Percentiles rank a stretch among this genome's conserved stretches.
Conservation (phyloP, 768 basidiomycete species). For the Mycena maculata region DNA sequence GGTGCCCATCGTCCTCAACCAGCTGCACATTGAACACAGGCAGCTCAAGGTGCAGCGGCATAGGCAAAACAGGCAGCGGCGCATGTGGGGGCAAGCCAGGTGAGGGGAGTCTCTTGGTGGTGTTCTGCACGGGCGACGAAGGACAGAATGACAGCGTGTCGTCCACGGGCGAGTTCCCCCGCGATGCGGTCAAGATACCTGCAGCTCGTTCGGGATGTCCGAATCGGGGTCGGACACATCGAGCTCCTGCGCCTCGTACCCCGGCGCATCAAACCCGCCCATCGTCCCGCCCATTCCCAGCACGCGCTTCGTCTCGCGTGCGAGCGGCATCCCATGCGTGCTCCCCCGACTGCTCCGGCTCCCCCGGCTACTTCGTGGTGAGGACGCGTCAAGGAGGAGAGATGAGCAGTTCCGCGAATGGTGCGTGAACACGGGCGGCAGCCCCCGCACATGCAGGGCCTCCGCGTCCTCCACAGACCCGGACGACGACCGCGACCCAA, state of each 20-base stretch:
- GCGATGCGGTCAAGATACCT: conserved; percentile 64
- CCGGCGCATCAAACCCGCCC: conserved; percentile 66
- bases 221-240: conserved; percentile 76
- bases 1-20: conserved; percentile 58
- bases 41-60: conserved; percentile 38
- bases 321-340: conserved; percentile 49
- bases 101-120: conserved; percentile 46
- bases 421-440: conserved; percentile 52
- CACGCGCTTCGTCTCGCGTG: conserved; percentile 63
- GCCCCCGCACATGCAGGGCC: conserved; percentile 3
- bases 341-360: conserved; percentile 15
- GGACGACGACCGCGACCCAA: conserved; percentile 48
- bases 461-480: conserved; percentile 26
- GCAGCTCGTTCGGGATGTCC: conserved; percentile 85
- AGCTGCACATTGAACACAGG: conserved; percentile 59
- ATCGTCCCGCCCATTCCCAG: conserved; percentile 76
- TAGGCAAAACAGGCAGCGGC: conserved; percentile 47
- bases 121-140: conserved; percentile 33
- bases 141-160: conserved; percentile 53
- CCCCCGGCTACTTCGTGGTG: conserved; percentile 37
- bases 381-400: conserved; percentile 35
- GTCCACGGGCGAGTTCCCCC: conserved; percentile 49
- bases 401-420: conserved; percentile 43
- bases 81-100: conserved; percentile 57
- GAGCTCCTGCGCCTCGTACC: conserved; percentile 55